phyloP scores from a whole-genome alignment of 352 stramenopile genomes.

The Phytophthora hybrid region DNA sequence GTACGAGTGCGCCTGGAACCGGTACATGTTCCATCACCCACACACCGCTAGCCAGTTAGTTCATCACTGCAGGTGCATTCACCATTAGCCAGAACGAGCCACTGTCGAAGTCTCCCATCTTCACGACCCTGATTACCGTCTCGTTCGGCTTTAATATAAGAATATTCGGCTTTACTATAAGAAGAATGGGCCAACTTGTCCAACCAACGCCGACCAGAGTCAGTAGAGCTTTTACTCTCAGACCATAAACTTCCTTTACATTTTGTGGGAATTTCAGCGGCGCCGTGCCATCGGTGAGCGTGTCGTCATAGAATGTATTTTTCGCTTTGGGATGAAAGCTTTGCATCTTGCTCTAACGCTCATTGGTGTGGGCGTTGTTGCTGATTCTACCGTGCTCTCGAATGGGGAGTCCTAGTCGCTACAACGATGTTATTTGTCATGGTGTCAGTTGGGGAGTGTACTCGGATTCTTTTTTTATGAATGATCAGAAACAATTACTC shows the following conservation, averaged over 20 bases:
- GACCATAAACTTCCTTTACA: neutral
- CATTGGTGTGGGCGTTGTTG: neutral
- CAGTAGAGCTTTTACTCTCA: neutral
- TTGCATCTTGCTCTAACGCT: neutral
- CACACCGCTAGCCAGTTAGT: neutral
- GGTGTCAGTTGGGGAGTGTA: neutral
- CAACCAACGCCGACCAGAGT: neutral
- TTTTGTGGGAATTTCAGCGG: neutral
- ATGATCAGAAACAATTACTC: no score
- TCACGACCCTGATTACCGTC: slow-evolving; percentile 35
- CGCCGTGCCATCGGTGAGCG: neutral
- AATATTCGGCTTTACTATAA: slow-evolving; percentile 26
- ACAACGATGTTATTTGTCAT: neutral
- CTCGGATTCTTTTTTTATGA: no score
- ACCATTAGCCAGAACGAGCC: slow-evolving; percentile 39
- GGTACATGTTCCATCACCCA: no score
- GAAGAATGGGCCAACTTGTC: slow-evolving; percentile 21
- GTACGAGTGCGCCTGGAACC: no score
- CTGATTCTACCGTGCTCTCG: neutral
- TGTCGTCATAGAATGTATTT: neutral
- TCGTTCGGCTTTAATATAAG: slow-evolving; percentile 24
- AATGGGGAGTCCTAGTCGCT: neutral
- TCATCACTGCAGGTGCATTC: slow-evolving; percentile 4
- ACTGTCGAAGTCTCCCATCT: slow-evolving; percentile 32
- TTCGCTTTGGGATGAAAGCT: neutral